These are phyloP conservation scores for Ophiostoma pallidulum DNA, from an alignment of 2,329 filamentous ascomycete species.

Conservation along the genomic window DNA sequence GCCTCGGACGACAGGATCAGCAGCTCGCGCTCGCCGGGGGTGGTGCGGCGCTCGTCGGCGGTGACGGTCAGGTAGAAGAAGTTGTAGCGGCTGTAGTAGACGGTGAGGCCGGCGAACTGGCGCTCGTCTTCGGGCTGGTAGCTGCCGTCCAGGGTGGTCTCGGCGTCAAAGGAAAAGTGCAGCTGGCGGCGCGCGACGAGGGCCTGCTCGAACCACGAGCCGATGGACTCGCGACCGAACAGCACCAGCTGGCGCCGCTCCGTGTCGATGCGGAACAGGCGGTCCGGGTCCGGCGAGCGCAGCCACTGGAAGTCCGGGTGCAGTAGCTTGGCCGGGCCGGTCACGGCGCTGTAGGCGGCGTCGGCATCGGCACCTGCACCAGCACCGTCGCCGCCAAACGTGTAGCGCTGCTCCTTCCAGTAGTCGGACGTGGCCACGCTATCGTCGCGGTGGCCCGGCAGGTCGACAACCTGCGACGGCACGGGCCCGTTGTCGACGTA, in stretches of 20 bases:
- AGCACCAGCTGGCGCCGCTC: slow-evolving; percentile 32
- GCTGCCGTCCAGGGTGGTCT: slow-evolving; percentile 68
- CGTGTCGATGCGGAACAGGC: slow-evolving; percentile 38
- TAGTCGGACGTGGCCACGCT: slow-evolving; percentile 24
- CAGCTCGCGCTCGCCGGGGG: slow-evolving; percentile 42
- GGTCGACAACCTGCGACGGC: slow-evolving; percentile 42
- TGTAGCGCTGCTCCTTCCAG: slow-evolving; percentile 41
- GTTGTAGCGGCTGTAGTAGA: slow-evolving; percentile 56
- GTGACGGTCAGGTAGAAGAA: slow-evolving; percentile 56
- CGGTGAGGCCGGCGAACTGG: slow-evolving; percentile 50
- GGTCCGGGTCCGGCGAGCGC: slow-evolving; percentile 43
- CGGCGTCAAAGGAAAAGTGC: slow-evolving; percentile 75
- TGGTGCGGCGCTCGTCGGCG: slow-evolving; percentile 32
- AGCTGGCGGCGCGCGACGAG: slow-evolving; percentile 46
- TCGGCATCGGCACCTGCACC: too few relatives aligned
- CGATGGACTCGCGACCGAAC: slow-evolving; percentile 41
- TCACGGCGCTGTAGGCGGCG: slow-evolving; percentile 38
- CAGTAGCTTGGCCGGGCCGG: slow-evolving; percentile 23
- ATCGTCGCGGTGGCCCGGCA: slow-evolving; percentile 38
- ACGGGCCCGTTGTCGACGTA: slow-evolving; percentile 51
- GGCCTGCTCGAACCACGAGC: slow-evolving; percentile 51
- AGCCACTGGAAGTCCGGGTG: slow-evolving; percentile 49
- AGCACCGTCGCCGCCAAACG: slow-evolving; percentile 34
- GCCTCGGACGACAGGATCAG: slow-evolving; percentile 47
- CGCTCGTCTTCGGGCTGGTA: slow-evolving; percentile 44